Evolutionary conservation across 192 early-diverging fungal species (phyloP).

Genomic region (Gryganskiella cystojenkinii): DNA sequence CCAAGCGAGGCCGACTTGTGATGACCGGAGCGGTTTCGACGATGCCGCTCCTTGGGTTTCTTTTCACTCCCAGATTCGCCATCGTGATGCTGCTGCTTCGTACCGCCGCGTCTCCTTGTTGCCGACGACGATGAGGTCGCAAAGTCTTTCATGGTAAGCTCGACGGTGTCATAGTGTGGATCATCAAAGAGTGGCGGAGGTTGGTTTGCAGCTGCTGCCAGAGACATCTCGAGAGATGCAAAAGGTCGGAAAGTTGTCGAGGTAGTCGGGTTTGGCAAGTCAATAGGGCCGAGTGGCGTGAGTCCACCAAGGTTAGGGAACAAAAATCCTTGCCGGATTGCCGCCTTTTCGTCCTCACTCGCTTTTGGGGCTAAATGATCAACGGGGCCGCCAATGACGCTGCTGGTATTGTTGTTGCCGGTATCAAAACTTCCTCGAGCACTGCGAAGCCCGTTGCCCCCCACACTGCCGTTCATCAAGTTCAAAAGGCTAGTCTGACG

Average conservation of each 20-base stretch:
- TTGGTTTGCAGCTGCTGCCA: slow-evolving; percentile 34
- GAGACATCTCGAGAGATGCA: slow-evolving; percentile 34
- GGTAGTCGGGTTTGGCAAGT: too few relatives aligned
- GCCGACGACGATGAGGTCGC: slow-evolving; percentile 1
- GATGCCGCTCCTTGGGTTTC: too few relatives aligned
- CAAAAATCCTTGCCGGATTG: slow-evolving; percentile 30
- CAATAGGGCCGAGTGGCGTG: background rate
- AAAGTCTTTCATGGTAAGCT: slow-evolving; percentile 16
- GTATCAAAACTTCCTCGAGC: too few relatives aligned
- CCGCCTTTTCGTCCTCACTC: slow-evolving; percentile 12
- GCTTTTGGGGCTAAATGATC: background rate
- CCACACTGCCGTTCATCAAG: slow-evolving; percentile 20
- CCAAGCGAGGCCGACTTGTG: too few relatives aligned
- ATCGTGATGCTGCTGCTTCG: background rate
- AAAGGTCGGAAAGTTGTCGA: slow-evolving; percentile 21
- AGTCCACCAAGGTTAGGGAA: slow-evolving; percentile 4
- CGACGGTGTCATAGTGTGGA: slow-evolving; percentile 20
- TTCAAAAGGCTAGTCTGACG: slow-evolving; percentile 35
- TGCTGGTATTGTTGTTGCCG: background rate
- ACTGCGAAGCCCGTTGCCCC: too few relatives aligned
- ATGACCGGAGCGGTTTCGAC: too few relatives aligned
- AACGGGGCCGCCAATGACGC: background rate
- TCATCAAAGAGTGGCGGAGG: slow-evolving; percentile 14
- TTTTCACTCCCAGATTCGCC: background rate
- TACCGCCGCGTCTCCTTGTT: background rate